Percentiles rank a stretch among this genome's conserved stretches.
Conservation (phyloP, 2,329 filamentous ascomycete species). For the Phialemonium atrogriseum region DNA sequence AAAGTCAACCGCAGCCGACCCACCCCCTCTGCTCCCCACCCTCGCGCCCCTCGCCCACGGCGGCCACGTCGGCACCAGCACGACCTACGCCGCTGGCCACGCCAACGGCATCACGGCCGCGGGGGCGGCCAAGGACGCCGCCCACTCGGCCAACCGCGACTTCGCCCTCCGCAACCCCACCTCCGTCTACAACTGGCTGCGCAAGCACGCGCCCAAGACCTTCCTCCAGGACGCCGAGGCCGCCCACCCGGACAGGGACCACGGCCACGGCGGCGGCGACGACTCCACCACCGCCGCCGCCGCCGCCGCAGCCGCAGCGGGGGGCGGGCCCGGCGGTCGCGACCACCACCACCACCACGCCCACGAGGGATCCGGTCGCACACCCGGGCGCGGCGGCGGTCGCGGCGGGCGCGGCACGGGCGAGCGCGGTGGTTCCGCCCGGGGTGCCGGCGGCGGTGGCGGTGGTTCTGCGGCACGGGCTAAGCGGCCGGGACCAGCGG, state of each 20-base stretch:
- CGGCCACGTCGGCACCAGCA: constrained; percentile 22
- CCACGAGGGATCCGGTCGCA: constrained; percentile 9
- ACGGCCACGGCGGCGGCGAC: constrained; percentile 30
- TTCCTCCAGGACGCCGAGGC: constrained; percentile 70
- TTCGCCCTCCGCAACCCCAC: constrained; percentile 67
- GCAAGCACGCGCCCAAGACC: constrained; percentile 73
- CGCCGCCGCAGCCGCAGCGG: constrained; percentile 10
- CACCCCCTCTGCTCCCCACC: constrained; percentile 31
- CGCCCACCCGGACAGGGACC: constrained; percentile 29
- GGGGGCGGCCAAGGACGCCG: constrained; percentile 20
- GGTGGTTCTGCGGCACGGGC: constrained; percentile 5
- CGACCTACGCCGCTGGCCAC: constrained; percentile 24
- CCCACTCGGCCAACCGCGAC: constrained; percentile 38
- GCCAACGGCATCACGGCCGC: constrained; percentile 30
- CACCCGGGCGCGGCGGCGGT: too few relatives aligned
- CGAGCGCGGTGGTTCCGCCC: constrained; percentile 20
- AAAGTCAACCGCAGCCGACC: constrained; percentile 26
- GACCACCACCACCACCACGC: constrained; percentile 9
- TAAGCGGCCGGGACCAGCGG: constrained; percentile 9
- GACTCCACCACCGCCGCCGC: constrained; percentile 19
- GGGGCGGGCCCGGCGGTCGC: constrained; percentile 6
- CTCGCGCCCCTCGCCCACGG: constrained; percentile 38
- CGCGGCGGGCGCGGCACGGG: constrained; percentile 19
- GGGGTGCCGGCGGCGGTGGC: constrained; percentile 11
- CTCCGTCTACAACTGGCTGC: constrained; percentile 92